phyloP scores from a whole-genome alignment of 2,329 filamentous ascomycete species.

The Verruconis gallopava region DNA sequence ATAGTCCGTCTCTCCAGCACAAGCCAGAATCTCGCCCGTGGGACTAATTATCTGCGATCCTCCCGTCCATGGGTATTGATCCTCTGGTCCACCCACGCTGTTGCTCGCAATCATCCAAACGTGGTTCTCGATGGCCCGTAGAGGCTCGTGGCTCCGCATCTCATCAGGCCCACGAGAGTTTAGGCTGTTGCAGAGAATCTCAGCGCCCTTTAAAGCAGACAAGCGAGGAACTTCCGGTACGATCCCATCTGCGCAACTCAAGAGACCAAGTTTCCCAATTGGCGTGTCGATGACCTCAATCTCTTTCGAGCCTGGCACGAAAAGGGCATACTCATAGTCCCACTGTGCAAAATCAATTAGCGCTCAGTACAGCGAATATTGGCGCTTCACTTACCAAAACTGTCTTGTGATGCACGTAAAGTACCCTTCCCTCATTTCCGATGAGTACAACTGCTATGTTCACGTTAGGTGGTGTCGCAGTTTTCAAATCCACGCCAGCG shows the following conservation, averaged over 20 bases:
- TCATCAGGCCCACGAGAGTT: constrained; percentile 1
- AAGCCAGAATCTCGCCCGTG: constrained; percentile 1
- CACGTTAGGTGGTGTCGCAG: not conserved
- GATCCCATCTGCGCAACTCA: constrained; percentile 1
- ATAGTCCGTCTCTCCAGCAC: not conserved
- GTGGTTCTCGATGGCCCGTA: not conserved
- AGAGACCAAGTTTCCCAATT: not conserved
- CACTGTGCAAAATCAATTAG: not conserved
- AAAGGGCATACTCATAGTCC: constrained; percentile 1
- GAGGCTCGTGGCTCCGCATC: not conserved
- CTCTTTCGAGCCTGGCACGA: not conserved
- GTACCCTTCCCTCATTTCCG: not conserved
- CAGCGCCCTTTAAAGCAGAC: not conserved
- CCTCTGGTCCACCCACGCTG: not conserved
- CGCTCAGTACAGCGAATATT: too few relatives aligned
- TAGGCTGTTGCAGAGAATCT: constrained; percentile 2
- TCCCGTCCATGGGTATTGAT: not conserved
- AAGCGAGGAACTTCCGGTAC: constrained; percentile 1
- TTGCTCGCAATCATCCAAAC: not conserved
- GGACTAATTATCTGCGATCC: not conserved
- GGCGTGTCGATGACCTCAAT: constrained; percentile 1
- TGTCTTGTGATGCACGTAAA: constrained; percentile 2
- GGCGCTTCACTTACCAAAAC: not conserved
- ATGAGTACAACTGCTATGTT: not conserved
- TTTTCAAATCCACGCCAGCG: not conserved